phyloP scores from a whole-genome alignment of 352 stramenopile genomes.

The Phytophthora europaea region DNA sequence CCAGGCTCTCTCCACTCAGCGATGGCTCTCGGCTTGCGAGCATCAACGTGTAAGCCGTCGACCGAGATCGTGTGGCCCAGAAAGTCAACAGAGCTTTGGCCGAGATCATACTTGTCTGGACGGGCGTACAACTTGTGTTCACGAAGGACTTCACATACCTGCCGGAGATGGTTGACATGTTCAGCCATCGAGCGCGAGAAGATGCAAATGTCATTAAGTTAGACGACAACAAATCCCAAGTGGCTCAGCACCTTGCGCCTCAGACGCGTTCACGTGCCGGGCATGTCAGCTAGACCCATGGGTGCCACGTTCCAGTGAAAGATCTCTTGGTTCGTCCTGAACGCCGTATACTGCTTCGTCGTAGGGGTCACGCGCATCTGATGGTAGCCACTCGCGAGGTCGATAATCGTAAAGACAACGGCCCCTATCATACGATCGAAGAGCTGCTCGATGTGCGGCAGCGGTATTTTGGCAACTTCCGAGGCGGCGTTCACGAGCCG shows the following conservation, averaged over 20 bases:
- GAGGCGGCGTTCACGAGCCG: background rate
- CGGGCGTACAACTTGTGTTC: constrained; percentile 1
- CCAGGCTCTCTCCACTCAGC: background rate
- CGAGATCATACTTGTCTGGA: background rate
- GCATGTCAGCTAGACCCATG: background rate
- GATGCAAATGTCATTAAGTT: background rate
- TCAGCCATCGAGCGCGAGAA: background rate
- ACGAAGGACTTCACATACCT: constrained; percentile 5
- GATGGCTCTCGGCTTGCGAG: background rate
- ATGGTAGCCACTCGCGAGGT: background rate
- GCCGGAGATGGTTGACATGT: background rate
- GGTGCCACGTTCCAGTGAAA: background rate
- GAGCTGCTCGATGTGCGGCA: background rate
- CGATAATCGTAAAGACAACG: background rate
- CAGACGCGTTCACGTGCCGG: background rate
- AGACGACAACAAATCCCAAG: background rate
- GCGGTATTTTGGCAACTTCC: background rate
- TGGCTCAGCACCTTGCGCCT: background rate
- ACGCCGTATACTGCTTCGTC: background rate
- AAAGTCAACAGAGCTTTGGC: background rate
- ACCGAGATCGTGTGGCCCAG: background rate
- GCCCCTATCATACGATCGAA: background rate
- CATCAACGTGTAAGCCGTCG: background rate
- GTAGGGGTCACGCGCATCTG: background rate
- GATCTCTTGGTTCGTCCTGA: background rate